Evolutionary conservation across 1,284 basidiomycete genomes (phyloP).

Genomic region (Austropuccinia psidii): DNA sequence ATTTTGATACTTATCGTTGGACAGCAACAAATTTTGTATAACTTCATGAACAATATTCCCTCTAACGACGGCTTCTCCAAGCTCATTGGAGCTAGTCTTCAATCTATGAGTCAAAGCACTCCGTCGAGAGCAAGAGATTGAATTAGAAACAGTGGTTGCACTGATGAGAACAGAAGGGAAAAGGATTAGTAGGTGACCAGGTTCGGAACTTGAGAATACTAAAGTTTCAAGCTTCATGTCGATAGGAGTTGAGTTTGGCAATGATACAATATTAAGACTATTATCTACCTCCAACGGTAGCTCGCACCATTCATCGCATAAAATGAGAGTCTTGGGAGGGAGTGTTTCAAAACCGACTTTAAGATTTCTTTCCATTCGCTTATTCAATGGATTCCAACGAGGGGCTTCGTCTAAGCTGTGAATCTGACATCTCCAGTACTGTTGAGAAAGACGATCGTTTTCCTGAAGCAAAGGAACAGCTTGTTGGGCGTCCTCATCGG

Average conservation of each 20-base stretch:
- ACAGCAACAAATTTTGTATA: slow-evolving; percentile 65
- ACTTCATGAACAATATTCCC: slow-evolving; percentile 84
- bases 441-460: slow-evolving; percentile 2
- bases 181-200: slow-evolving; percentile 56
- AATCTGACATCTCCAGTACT: slow-evolving; percentile 3
- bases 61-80: slow-evolving; percentile 58
- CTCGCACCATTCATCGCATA: slow-evolving; percentile 34
- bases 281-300: slow-evolving; percentile 1
- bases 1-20: too few species aligned
- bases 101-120: slow-evolving; percentile 65
- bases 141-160: slow-evolving; percentile 72
- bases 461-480: too few species aligned
- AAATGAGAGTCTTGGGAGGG: background rate
- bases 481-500: slow-evolving; percentile 7
- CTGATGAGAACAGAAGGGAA: slow-evolving; percentile 85
- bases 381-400: slow-evolving; percentile 22
- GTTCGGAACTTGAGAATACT: slow-evolving; percentile 39
- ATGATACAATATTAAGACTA: slow-evolving; percentile 20
- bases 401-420: background rate
- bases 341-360: slow-evolving; percentile 5
- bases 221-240: slow-evolving; percentile 15
- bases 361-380: slow-evolving; percentile 15
- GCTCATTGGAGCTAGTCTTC: slow-evolving; percentile 12
- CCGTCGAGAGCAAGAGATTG: slow-evolving; percentile 70
- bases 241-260: slow-evolving; percentile 17